These are phyloP conservation scores for Neurospora hispaniola DNA, from an alignment of 495 filamentous ascomycete species.

Conservation along the genomic window DNA sequence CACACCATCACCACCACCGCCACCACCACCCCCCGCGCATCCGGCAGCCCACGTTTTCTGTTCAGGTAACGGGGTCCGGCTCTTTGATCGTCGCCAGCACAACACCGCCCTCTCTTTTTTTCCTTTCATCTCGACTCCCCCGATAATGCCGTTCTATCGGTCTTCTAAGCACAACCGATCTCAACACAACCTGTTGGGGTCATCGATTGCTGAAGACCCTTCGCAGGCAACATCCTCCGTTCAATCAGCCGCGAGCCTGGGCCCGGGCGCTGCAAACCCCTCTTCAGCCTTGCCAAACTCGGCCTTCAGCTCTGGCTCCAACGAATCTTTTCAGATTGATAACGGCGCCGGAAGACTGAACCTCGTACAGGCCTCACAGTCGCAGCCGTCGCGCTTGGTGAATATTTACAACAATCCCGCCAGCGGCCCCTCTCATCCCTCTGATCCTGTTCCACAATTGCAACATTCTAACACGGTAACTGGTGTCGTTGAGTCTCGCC, in stretches of 20 bases:
- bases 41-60: neutral
- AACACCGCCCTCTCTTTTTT: neutral
- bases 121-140: constrained; percentile 2
- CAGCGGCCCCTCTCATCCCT: constrained; percentile 7
- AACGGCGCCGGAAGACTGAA: constrained; percentile 5
- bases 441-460: constrained; percentile 16
- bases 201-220: constrained; percentile 20
- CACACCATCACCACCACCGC: neutral
- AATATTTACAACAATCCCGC: constrained; percentile 23
- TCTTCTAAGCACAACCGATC: constrained; percentile 39
- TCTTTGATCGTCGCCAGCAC: neutral
- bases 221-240: constrained; percentile 9
- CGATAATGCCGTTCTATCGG: constrained; percentile 36
- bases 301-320: constrained; percentile 28
- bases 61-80: neutral
- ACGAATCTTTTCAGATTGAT: constrained; percentile 36
- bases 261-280: constrained; percentile 28
- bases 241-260: constrained; percentile 18
- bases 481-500: constrained; percentile 18
- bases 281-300: constrained; percentile 35
- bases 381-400: constrained; percentile 19
- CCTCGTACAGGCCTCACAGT: constrained; percentile 8
- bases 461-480: constrained; percentile 27
- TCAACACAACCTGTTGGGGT: constrained; percentile 39
- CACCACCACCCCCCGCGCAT: neutral